Percentiles rank a stretch among this genome's conserved stretches.
These are phyloP conservation scores for Pythium phragmiticola DNA, from an alignment of 352 stramenopile species.

Conservation along the genomic window DNA sequence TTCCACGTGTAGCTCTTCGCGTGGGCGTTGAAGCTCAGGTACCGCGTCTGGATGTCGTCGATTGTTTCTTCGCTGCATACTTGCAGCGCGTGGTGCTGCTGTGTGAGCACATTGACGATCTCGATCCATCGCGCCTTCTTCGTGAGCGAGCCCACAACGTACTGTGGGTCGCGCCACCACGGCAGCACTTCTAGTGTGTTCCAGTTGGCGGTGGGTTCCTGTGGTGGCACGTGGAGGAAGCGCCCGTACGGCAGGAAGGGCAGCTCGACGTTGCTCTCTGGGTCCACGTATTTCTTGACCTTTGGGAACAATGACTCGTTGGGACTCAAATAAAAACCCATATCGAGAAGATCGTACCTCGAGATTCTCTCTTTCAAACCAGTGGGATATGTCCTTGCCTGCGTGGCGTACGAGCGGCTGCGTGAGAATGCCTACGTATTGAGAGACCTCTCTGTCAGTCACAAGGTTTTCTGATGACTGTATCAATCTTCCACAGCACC, in stretches of 20 bases:
- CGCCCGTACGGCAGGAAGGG: conserved; percentile 83
- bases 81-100: conserved; percentile 78
- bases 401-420: conserved; percentile 82
- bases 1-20: conserved; percentile 94
- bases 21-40: conserved; percentile 85
- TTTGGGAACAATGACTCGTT: conserved; percentile 13
- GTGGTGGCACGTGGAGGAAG: conserved; percentile 87
- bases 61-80: conserved; percentile 89
- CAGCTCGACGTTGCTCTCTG: conserved; percentile 65
- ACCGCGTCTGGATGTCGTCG: conserved; percentile 86
- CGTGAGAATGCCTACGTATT: conserved; percentile 55
- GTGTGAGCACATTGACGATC: conserved; percentile 90
- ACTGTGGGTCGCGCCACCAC: conserved; percentile 88
- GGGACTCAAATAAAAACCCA: neutral
- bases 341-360: conserved; percentile 37
- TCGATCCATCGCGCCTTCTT: conserved; percentile 70
- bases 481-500: conserved; percentile 26
- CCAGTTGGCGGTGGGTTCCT: conserved; percentile 76
- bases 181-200: conserved; percentile 66
- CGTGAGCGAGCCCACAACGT: conserved; percentile 74
- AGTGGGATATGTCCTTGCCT: conserved; percentile 90
- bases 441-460: neutral
- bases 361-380: conserved; percentile 80
- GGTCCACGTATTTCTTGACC: conserved; percentile 82
- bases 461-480: neutral